phyloP scores from a whole-genome alignment of 495 filamentous ascomycete genomes.

The Lasiosphaeria hispida region DNA sequence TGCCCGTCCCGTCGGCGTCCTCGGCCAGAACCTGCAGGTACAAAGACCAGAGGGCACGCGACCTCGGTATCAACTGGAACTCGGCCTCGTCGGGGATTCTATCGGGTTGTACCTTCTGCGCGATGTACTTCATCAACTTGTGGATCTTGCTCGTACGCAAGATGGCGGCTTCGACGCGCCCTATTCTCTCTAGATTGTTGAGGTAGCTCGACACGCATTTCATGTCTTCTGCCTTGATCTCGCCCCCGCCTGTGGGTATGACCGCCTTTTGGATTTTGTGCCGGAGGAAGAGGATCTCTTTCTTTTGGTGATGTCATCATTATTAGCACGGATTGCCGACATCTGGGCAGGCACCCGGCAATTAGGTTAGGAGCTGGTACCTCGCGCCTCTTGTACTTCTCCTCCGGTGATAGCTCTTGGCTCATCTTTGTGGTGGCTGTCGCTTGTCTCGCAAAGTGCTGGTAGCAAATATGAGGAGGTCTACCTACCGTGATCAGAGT shows the following conservation, averaged over 20 bases:
- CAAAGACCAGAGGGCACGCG: background rate
- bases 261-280: constrained; percentile 1
- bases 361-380: constrained; percentile 1
- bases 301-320: background rate
- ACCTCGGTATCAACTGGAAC: constrained; percentile 1
- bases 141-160: constrained; percentile 2
- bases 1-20: background rate
- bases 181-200: background rate
- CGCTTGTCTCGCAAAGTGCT: background rate
- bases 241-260: background rate
- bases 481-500: background rate
- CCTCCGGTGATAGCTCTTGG: background rate
- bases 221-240: background rate
- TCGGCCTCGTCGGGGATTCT: background rate
- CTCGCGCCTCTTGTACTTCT: background rate
- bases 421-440: constrained; percentile 1
- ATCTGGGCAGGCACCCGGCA: background rate
- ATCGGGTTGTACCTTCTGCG: background rate
- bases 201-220: constrained; percentile 2
- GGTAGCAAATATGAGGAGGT: background rate
- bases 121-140: background rate
- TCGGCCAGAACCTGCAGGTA: background rate
- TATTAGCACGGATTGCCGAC: constrained; percentile 2
- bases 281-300: background rate
- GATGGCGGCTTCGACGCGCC: background rate